Evolutionary conservation across 2,329 filamentous ascomycete genomes (phyloP).

Genomic region (Xylariales sp.): DNA sequence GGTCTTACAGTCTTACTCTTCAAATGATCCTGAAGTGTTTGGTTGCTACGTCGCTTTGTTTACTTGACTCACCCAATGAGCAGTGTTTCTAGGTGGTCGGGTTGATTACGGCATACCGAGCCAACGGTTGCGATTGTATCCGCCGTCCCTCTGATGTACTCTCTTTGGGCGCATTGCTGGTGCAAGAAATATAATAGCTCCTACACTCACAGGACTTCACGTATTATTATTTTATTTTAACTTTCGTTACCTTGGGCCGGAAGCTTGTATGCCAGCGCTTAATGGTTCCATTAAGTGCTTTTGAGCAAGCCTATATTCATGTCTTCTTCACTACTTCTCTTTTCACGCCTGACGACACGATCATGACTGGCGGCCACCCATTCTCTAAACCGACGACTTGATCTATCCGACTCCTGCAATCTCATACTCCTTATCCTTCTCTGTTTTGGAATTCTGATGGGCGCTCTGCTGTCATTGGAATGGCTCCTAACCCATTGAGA

Average conservation of each 20-base stretch:
- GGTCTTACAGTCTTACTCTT: conserved; percentile 29
- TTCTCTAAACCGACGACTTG: conserved; percentile 17
- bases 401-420: not conserved
- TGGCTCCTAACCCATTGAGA: conserved; percentile 48
- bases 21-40: conserved; percentile 16
- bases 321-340: conserved; percentile 21
- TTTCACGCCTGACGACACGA: conserved; percentile 22
- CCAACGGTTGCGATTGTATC: conserved; percentile 6
- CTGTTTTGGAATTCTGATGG: conserved; percentile 35
- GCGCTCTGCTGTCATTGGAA: conserved; percentile 35
- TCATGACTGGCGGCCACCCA: conserved; percentile 27
- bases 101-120: conserved; percentile 10
- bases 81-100: conserved; percentile 5
- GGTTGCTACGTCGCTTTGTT: conserved; percentile 32
- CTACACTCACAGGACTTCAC: conserved; percentile 4
- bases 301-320: conserved; percentile 23
- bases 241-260: conserved; percentile 16
- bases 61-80: conserved; percentile 17
- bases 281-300: conserved; percentile 18
- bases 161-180: not conserved
- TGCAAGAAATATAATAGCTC: not conserved
- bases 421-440: not conserved
- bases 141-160: not conserved
- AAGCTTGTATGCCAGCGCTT: conserved; percentile 23
- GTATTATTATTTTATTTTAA: not conserved